Evolutionary conservation across 1,139 yeast species (phyloP).

Genomic region (Pichia sp.): DNA sequence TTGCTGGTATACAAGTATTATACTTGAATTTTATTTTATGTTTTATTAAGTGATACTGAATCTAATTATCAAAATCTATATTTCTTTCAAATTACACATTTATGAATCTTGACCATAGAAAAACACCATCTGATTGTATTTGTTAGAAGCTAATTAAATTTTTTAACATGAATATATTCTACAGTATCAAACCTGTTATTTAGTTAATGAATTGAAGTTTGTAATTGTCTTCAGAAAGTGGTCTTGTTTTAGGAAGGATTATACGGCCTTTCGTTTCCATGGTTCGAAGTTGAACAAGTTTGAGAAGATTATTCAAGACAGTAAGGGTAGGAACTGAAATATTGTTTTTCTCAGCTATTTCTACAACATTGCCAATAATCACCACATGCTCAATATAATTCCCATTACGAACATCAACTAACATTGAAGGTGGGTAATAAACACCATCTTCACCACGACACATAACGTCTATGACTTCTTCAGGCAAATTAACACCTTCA

Average conservation of each 20-base stretch:
- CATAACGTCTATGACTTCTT: constrained; percentile 13
- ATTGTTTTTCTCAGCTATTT: constrained; percentile 46
- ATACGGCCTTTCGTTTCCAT: constrained; percentile 47
- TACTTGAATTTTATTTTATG: no score
- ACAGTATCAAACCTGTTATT: no score
- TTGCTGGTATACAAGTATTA: no score
- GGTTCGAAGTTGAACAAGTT: constrained; percentile 51
- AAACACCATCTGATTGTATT: no score
- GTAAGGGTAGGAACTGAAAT: constrained; percentile 53
- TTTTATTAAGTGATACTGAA: no score
- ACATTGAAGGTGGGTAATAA: constrained; percentile 17
- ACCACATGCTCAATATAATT: constrained; percentile 66
- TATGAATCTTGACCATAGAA: no score
- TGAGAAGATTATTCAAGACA: constrained; percentile 51
- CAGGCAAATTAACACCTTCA: constrained; percentile 41
- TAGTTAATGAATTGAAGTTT: constrained; percentile 10
- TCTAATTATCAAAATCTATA: no score
- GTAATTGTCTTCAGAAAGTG: constrained; percentile 23
- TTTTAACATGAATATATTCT: no score
- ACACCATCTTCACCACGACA: constrained; percentile 13
- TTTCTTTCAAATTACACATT: no score
- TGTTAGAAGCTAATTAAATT: no score
- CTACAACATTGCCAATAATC: constrained; percentile 65
- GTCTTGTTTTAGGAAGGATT: constrained; percentile 36
- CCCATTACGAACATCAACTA: constrained; percentile 60